Conservation (phyloP, 2,329 filamentous ascomycete species). For the Penicillium sp. region DNA sequence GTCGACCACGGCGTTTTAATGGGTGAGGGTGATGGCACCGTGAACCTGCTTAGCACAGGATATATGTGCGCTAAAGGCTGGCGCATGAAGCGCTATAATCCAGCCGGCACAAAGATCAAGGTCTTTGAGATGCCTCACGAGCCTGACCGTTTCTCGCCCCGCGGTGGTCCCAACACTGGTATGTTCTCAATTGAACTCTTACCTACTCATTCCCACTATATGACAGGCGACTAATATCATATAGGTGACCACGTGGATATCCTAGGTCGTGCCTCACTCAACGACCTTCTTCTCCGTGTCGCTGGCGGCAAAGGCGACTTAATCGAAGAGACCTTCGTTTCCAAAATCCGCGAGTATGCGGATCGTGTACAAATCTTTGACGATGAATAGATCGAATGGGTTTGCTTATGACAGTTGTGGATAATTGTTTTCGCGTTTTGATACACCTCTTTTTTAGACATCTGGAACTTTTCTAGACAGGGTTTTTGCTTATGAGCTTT, state of each 20-base stretch:
- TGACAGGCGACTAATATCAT: not conserved
- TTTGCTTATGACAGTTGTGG: not conserved
- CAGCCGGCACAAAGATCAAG: constrained; percentile 73
- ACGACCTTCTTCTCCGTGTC: constrained; percentile 83
- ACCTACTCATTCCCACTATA: not conserved
- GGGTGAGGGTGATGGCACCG: constrained; percentile 94
- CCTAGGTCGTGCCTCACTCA: constrained; percentile 79
- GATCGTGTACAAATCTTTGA: constrained; percentile 80
- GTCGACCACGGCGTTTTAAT: constrained; percentile 88
- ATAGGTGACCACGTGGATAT: constrained; percentile 93
- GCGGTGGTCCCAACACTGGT: constrained; percentile 66
- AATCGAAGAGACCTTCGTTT: constrained; percentile 74
- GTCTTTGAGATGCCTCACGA: constrained; percentile 97
- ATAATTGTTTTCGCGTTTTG: not conserved
- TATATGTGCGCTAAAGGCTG: constrained; percentile 98
- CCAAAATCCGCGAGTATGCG: constrained; percentile 78
- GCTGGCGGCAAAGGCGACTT: constrained; percentile 79
- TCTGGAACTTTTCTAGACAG: not conserved
- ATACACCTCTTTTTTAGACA: not conserved
- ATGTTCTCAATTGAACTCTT: constrained; percentile 31
- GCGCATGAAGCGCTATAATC: constrained; percentile 92
- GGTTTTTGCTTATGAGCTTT: constrained; percentile 3
- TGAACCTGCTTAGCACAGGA: constrained; percentile 84
- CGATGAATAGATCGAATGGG: constrained; percentile 44
- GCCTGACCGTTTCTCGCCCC: constrained; percentile 83